These are phyloP conservation scores for Sporobolomyces phaffii DNA, from an alignment of 768 basidiomycete genomes.

Conservation along the genomic window DNA sequence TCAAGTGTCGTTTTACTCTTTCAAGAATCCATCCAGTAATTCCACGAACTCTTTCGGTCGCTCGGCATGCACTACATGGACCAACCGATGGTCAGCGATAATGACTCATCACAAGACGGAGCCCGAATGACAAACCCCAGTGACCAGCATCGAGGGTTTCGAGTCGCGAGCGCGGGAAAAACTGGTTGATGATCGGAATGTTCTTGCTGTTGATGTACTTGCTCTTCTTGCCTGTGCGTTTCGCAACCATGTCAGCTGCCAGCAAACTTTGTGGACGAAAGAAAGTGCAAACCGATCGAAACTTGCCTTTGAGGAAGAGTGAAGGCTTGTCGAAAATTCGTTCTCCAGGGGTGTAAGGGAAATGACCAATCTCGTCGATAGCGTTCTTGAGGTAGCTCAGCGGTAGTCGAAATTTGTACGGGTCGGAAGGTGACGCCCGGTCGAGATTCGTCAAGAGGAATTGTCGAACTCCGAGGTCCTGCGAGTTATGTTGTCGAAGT, in stretches of 20 bases:
- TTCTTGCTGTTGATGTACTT: conserved; percentile 74
- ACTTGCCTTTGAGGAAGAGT: conserved; percentile 24
- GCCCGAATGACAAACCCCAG: too few species aligned
- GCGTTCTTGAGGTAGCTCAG: conserved; percentile 59
- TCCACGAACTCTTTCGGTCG: conserved; percentile 6
- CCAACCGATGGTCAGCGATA: not conserved
- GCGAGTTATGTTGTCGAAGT: not conserved
- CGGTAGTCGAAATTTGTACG: conserved; percentile 67
- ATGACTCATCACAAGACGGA: too few species aligned
- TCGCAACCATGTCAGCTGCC: not conserved
- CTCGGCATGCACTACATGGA: not conserved
- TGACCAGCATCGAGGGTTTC: conserved; percentile 69
- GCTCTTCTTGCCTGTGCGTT: conserved; percentile 21
- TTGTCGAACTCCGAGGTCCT: conserved; percentile 69
- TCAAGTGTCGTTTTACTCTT: not conserved
- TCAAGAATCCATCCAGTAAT: conserved; percentile 5
- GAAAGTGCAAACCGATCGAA: not conserved
- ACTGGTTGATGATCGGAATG: conserved; percentile 56
- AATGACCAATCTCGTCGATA: conserved; percentile 65
- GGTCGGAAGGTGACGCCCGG: conserved; percentile 42
- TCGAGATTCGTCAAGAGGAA: conserved; percentile 79
- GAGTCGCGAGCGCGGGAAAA: conserved; percentile 67
- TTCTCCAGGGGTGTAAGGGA: conserved; percentile 59
- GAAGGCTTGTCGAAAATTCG: conserved; percentile 42
- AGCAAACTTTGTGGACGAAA: not conserved